Evolutionary conservation across 805 yeast species (phyloP).

Genomic region (Saccharomycopsis capsularis): DNA sequence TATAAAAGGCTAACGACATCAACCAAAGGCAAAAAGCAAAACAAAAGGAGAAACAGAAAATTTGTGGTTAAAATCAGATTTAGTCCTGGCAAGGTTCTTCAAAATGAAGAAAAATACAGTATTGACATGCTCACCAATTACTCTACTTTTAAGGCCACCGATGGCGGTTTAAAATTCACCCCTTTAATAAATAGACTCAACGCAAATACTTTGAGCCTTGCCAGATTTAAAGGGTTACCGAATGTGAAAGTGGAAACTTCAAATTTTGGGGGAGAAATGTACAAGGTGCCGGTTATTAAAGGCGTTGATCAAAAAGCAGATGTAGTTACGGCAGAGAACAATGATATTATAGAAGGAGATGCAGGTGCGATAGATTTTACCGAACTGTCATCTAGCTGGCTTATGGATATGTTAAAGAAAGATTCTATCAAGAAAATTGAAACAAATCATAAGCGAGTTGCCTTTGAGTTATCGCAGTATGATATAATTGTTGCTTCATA

Average conservation of each 20-base stretch:
- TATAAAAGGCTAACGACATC: background rate
- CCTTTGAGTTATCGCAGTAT: constrained; percentile 47
- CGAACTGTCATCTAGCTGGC: background rate
- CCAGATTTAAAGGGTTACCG: background rate
- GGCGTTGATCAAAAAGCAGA: no score
- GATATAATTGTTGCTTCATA: constrained; percentile 84
- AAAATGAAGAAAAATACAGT: background rate
- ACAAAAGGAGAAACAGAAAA: background rate
- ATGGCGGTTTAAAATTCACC: background rate
- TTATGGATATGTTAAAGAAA: constrained; percentile 4
- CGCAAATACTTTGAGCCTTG: background rate
- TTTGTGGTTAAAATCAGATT: constrained; percentile 12
- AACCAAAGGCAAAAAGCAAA: background rate
- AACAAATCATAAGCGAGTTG: constrained; percentile 28
- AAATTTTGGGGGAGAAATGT: constrained; percentile 2
- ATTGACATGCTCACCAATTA: constrained; percentile 7
- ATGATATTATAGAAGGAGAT: background rate
- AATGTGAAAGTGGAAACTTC: constrained; percentile 9
- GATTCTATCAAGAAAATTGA: constrained; percentile 4
- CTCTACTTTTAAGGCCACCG: constrained; percentile 8
- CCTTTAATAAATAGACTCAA: background rate
- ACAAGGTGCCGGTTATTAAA: constrained; percentile 9
- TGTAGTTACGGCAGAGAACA: no score
- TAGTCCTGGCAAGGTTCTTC: constrained; percentile 5
- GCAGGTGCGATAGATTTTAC: background rate